Evolutionary conservation across 306 rosid genomes (phyloP), one percentile per base, ranked within the genome.

Genomic region (Macrotyloma uniflorum): DNA sequence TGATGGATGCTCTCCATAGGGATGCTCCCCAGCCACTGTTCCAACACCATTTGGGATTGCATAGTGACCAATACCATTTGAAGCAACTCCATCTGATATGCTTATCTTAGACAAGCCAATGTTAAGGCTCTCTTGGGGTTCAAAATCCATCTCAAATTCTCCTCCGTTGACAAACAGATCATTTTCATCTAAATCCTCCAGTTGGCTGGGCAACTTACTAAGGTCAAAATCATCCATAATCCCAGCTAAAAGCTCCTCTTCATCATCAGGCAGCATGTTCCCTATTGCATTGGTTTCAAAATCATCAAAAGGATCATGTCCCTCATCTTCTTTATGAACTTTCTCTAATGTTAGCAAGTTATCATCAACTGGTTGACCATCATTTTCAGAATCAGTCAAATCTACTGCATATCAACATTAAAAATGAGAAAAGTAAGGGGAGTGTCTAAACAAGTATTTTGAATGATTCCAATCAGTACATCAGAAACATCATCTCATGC

Each of bases 1-100:
- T 57, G 98, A 93, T 36, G 98, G 97, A 87, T 93, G 98, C 87
- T 93, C 98, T 64, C 98, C 98, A 36, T 88, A 93, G 4, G 98
- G 98, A 86, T 93, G 98, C 85, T 93, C 98, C 54, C 97, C 98
- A 61, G 93, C 97, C 80, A 91, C 88, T n/a, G 98, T 65, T 76
- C 90, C 98, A 71, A 77, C 89, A 2, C 98, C 91, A 83, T 93
- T 93, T 47, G 91, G 84, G 47, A 91, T 91, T 26, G 90, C 82
- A 85, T 70, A 87, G 42, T 76, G 86, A 82, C 84, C 84, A 75
- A 89, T 79, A 13, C 93, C 91, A 83, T 90, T 88, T 18, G 88
- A 80, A 82, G 81, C 13, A 76, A 79, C 65, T 74, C 83, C 90
- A 79, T 89, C 96, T 20, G 88, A 84, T 50, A 93, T 13, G 84